These are phyloP conservation scores for Phoma sp. DNA, from an alignment of 2,329 filamentous ascomycete species.

Conservation along the genomic window DNA sequence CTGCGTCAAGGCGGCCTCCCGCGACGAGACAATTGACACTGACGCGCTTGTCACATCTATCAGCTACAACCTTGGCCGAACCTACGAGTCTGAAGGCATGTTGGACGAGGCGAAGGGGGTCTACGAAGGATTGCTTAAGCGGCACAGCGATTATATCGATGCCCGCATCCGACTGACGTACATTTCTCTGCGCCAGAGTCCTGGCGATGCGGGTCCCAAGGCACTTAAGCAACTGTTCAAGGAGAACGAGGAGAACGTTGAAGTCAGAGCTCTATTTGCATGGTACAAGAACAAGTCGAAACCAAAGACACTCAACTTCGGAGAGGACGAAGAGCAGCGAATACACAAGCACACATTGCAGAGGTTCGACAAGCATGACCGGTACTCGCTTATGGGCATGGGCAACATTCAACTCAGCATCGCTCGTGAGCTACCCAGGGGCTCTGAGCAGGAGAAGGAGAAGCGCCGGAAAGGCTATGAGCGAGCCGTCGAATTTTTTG, in stretches of 20 bases:
- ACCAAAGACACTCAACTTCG: slow-evolving; percentile 79
- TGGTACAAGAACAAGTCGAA: slow-evolving; percentile 94
- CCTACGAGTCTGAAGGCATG: slow-evolving; percentile 85
- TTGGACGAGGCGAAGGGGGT: slow-evolving; percentile 84
- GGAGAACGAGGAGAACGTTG: slow-evolving; percentile 81
- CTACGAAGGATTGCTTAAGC: slow-evolving; percentile 83
- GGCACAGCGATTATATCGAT: slow-evolving; percentile 91
- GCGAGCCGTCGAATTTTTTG: slow-evolving; percentile 96
- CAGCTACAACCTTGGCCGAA: slow-evolving; percentile 93
- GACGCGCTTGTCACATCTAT: slow-evolving; percentile 95
- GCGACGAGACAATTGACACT: slow-evolving; percentile 77
- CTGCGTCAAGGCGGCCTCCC: slow-evolving; percentile 80
- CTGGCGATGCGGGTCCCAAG: slow-evolving; percentile 85
- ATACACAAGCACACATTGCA: slow-evolving; percentile 97
- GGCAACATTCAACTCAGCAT: slow-evolving; percentile 89
- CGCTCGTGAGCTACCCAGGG: slow-evolving; percentile 92
- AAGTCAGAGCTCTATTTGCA: slow-evolving; percentile 90
- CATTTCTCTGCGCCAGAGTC: slow-evolving; percentile 81
- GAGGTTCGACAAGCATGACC: slow-evolving; percentile 89
- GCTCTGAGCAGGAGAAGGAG: slow-evolving; percentile 87
- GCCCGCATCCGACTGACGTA: slow-evolving; percentile 88
- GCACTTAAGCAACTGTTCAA: slow-evolving; percentile 86
- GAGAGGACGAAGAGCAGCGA: slow-evolving; percentile 88
- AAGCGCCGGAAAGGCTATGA: slow-evolving; percentile 86
- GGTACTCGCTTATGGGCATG: slow-evolving; percentile 97